These are phyloP conservation scores for Auriscalpium vulgare DNA, from an alignment of 768 basidiomycete genomes.

Conservation along the genomic window DNA sequence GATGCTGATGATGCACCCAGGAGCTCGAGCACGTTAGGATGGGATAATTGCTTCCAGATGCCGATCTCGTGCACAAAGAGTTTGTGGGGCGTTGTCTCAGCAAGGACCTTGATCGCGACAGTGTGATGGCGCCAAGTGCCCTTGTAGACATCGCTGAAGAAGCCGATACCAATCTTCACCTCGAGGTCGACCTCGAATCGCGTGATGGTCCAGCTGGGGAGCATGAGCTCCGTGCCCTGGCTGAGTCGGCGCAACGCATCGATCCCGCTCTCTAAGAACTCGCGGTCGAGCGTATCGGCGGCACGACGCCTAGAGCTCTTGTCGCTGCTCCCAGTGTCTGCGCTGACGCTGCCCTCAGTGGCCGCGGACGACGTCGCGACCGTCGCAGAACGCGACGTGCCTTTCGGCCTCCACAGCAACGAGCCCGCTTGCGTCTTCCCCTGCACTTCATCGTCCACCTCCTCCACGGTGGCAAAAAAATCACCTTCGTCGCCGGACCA, in stretches of 20 bases:
- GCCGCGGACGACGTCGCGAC: not conserved
- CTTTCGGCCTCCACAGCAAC: not conserved
- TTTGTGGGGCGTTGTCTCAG: slow-evolving; percentile 47
- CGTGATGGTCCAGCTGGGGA: slow-evolving; percentile 77
- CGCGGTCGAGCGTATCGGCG: slow-evolving; percentile 49
- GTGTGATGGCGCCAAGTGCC: slow-evolving; percentile 60
- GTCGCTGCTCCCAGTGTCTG: not conserved
- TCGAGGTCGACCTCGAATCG: slow-evolving; percentile 73
- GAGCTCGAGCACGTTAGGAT: slow-evolving; percentile 64
- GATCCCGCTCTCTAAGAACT: slow-evolving; percentile 67
- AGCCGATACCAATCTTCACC: slow-evolving; percentile 60
- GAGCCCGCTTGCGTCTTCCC: not conserved
- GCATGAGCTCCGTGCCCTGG: slow-evolving; percentile 17
- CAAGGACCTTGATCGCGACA: slow-evolving; percentile 70
- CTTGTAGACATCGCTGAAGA: slow-evolving; percentile 72
- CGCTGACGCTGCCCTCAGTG: not conserved
- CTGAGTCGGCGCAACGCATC: slow-evolving; percentile 64
- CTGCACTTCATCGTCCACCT: not conserved
- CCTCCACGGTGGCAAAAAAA: too few species aligned
- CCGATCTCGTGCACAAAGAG: slow-evolving; percentile 65
- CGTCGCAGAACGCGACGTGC: not conserved
- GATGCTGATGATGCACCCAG: slow-evolving; percentile 71
- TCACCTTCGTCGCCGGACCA: slow-evolving; percentile 9
- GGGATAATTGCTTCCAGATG: slow-evolving; percentile 63
- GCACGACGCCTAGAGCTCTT: slow-evolving; percentile 6